A percentile compares a stretch with the other conserved stretches of the same genome.
Conservation (phyloP, 345 rosid species). For the sweet orange (Citrus sinensis) region DVS_A1.0 CM039162.1:18718001-18718500, state of each 20-base stretch:
- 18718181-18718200: no score
- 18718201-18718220: no score
- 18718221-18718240: no score
- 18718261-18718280: background rate
- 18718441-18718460: background rate
- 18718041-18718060: background rate
- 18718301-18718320: background rate
- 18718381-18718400: background rate
- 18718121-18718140: background rate
- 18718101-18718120: background rate
- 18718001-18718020: background rate
- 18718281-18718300: background rate
- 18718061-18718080: background rate
- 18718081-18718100: background rate
- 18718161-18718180: no score
- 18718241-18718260: background rate
- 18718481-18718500: background rate
- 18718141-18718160: no score
- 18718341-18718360: background rate
- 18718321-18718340: background rate
- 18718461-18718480: background rate
- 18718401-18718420: no score
- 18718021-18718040: background rate
- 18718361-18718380: background rate
- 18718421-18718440: background rate